Percentiles rank a stretch among this genome's conserved stretches.
phyloP scores from a whole-genome alignment of 208 protist genomes.

The Angomonas deanei region DNA sequence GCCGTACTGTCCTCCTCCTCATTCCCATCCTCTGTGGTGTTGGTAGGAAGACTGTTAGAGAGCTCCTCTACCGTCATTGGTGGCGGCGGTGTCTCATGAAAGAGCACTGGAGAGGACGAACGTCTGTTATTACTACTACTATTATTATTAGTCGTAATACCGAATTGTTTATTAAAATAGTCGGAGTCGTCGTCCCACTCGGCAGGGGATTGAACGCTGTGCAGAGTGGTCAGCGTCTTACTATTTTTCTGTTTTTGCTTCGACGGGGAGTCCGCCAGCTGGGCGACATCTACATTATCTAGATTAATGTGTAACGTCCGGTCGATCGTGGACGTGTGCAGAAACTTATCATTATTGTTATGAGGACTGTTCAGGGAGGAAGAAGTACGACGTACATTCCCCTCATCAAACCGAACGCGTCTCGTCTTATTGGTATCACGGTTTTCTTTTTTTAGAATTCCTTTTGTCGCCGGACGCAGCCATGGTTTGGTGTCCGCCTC shows the following conservation, averaged over 20 bases:
- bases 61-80: background rate
- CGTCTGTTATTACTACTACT: too few species aligned
- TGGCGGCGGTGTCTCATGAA: background rate
- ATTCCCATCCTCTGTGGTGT: too few species aligned
- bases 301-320: background rate
- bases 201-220: background rate
- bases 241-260: background rate
- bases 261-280: background rate
- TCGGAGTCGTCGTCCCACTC: conserved; percentile 1
- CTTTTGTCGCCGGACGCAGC: conserved; percentile 6
- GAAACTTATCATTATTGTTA: too few species aligned
- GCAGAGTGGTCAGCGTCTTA: background rate
- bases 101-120: background rate
- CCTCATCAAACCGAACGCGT: conserved; percentile 33
- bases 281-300: background rate
- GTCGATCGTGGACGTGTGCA: background rate
- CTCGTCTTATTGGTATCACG: background rate
- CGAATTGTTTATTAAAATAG: background rate
- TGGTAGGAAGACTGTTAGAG: background rate
- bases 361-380: background rate
- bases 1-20: too few species aligned
- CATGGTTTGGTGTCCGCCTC: conserved; percentile 6
- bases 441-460: conserved; percentile 15
- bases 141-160: too few species aligned
- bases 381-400: background rate